Percentiles rank a stretch among this genome's conserved stretches.
phyloP scores from a whole-genome alignment of 2,329 filamentous ascomycete species.

The Bipolaris oryzae region DNA sequence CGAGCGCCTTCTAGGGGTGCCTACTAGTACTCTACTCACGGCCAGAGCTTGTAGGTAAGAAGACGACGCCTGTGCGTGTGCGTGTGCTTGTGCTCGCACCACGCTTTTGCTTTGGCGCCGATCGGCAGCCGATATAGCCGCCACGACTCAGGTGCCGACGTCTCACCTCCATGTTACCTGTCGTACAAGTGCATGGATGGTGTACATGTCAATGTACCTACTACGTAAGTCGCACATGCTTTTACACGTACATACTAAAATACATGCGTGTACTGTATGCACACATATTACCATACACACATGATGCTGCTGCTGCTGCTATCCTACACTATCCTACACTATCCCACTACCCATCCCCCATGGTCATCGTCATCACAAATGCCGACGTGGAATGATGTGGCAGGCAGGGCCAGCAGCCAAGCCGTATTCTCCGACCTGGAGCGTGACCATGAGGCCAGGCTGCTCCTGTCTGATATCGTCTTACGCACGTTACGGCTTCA shows the following conservation, averaged over 20 bases:
- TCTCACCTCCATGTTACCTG: neutral
- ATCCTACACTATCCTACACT: no score
- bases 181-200: neutral
- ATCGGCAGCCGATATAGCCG: conserved; percentile 5
- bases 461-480: neutral
- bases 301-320: no score
- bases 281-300: no score
- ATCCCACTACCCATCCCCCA: no score
- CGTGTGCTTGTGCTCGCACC: no score
- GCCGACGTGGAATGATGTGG: neutral
- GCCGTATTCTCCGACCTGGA: neutral
- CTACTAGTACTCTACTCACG: no score
- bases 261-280: no score
- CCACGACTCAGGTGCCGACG: neutral
- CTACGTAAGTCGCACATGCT: no score
- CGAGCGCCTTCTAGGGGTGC: no score
- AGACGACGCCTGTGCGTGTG: neutral
- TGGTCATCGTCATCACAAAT: neutral
- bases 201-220: no score
- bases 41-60: neutral
- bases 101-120: neutral
- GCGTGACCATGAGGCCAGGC: neutral
- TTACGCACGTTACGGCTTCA: neutral
- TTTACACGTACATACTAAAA: no score
- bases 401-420: neutral